Conservation (phyloP, 2,329 filamentous ascomycete species). For the Cladosporium sp. region DNA sequence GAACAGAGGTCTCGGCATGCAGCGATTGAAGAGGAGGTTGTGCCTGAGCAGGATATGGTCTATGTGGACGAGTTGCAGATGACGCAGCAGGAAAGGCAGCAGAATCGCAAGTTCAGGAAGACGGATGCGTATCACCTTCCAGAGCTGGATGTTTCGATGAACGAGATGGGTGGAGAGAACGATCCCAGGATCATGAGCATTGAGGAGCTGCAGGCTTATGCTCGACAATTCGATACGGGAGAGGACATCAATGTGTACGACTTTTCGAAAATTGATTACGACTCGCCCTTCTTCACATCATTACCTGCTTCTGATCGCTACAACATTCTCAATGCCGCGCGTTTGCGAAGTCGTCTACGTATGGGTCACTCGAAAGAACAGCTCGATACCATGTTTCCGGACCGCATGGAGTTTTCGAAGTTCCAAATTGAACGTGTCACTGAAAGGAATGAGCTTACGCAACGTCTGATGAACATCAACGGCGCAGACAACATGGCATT, state of each 20-base stretch:
- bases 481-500: conserved; percentile 72
- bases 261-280: conserved; percentile 98
- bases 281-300: conserved; percentile 91
- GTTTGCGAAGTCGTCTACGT: conserved; percentile 78
- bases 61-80: conserved; percentile 90
- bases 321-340: conserved; percentile 93
- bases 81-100: conserved; percentile 68
- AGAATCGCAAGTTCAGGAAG: conserved; percentile 76
- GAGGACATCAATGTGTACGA: conserved; percentile 86
- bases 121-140: conserved; percentile 95
- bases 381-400: conserved; percentile 91
- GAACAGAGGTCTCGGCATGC: conserved; percentile 34
- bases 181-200: conserved; percentile 96
- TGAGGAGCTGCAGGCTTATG: conserved; percentile 90
- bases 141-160: conserved; percentile 71
- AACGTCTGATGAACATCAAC: conserved; percentile 88
- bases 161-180: conserved; percentile 81
- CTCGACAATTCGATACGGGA: conserved; percentile 82
- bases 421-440: conserved; percentile 94
- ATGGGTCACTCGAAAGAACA: conserved; percentile 98
- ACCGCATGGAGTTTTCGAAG: conserved; percentile 92
- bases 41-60: conserved; percentile 68
- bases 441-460: conserved; percentile 90
- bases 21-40: conserved; percentile 57
- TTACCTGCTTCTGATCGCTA: conserved; percentile 87